Base-by-base conservation (phyloP, 257 asterid species). In the Nicotiana noctiflora region DNA sequence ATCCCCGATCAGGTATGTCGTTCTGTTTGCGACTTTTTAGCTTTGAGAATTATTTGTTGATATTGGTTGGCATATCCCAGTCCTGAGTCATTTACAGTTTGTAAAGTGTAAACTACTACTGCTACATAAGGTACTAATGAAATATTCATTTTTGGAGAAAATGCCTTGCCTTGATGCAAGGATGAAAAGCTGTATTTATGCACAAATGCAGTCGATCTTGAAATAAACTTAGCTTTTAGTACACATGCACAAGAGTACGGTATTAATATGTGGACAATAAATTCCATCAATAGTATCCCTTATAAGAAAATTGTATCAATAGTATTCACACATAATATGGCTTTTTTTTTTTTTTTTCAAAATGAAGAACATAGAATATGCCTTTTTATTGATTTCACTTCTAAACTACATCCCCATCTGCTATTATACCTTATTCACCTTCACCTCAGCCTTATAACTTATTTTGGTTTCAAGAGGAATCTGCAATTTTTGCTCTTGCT, bases 1-100 rank as follows among this genome's bases (percentile, higher is more conserved):
- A 94, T 94, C 80, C 92, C 89, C 0, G 97, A 89, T 79, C 97
- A 94, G 97, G 97, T 91, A 81, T 46, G 84, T 70, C 13, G 6
- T 70, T 59, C 34, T 74, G 15, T 61, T n/a, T 31, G 17, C 68
- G 18, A 5, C 72, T 52, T 51, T 53, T 25, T 37, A 51, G 37
- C 34, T 57, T 57, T 57, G 63, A 57, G 63, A 4, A 57, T 18
- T 57, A 57, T 19, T 6, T n/a, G 63, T n/a, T 19, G 13, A 57
- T 57, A 18, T 57, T 57, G 63, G 63, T 56, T 57, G 27, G 27
- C 13, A 19, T 57, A 55, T 57, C 63, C 13, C 27, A 2, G 27
- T 57, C 27, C 63, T 8, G 63, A 57, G 12, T n/a, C 27, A n/a
- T 57, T 57, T 57, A 19, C 29, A 8, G 8, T 57, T n/a, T 27